phyloP scores from a whole-genome alignment of 1,139 yeast species.

The Debaryomycetaceae sp. region DNA sequence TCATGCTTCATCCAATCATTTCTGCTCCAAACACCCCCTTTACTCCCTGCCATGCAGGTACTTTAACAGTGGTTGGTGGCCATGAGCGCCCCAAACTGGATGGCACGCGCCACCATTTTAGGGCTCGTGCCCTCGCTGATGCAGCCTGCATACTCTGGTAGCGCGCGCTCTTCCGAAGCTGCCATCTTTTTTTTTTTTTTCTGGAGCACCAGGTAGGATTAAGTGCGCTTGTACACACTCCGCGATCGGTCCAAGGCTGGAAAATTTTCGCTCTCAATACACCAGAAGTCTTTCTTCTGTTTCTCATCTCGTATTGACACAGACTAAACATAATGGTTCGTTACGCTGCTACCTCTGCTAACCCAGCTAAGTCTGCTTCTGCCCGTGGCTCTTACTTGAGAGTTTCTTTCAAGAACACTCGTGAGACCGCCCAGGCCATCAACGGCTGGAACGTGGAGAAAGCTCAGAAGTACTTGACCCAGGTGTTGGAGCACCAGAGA shows the following conservation, averaged over 20 bases:
- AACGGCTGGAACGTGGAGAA: slow-evolving; percentile 95
- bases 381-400: slow-evolving; percentile 99
- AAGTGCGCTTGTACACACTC: too few relatives aligned
- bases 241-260: not conserved
- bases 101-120: too few relatives aligned
- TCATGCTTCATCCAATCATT: not conserved
- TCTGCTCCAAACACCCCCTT: too few relatives aligned
- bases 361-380: slow-evolving; percentile 99
- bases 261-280: slow-evolving; percentile 8
- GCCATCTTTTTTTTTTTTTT: slow-evolving; percentile 1
- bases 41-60: too few relatives aligned
- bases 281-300: slow-evolving; percentile 3
- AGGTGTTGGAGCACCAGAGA: slow-evolving; percentile 97
- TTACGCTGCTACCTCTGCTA: slow-evolving; percentile 98
- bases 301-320: slow-evolving; percentile 1
- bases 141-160: too few relatives aligned
- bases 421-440: slow-evolving; percentile 98
- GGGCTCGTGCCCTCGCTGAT: too few relatives aligned
- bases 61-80: too few relatives aligned
- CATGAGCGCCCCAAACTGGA: too few relatives aligned
- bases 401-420: slow-evolving; percentile 99
- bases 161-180: too few relatives aligned
- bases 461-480: slow-evolving; percentile 95
- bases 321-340: slow-evolving; percentile 42
- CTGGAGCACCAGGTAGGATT: slow-evolving; percentile 1